Percentiles rank a stretch among this genome's conserved stretches.
phyloP scores from a whole-genome alignment of 2,329 filamentous ascomycete genomes.

The Periconia digitata region DNA sequence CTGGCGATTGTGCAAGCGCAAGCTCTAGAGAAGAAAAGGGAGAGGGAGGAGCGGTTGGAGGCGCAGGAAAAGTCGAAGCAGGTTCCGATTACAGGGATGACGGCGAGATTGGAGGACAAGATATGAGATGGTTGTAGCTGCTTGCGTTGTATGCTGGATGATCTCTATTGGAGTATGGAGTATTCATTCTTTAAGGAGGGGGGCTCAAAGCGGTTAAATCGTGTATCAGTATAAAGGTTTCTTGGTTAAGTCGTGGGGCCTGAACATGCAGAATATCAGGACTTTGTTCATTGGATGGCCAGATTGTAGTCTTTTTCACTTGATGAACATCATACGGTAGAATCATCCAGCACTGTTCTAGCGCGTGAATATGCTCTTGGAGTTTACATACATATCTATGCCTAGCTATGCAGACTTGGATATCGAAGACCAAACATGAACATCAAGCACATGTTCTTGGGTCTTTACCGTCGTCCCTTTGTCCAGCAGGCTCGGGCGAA shows the following conservation, averaged over 20 bases:
- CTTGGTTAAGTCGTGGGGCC: background rate
- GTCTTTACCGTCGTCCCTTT: background rate
- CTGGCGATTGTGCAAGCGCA: conserved; percentile 39
- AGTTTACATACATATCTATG: too few species aligned
- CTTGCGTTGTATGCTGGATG: background rate
- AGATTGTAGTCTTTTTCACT: background rate
- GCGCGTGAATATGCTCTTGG: too few species aligned
- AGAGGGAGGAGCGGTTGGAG: conserved; percentile 22
- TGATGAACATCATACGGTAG: too few species aligned
- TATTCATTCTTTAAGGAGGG: background rate
- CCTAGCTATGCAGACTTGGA: too few species aligned
- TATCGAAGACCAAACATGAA: too few species aligned
- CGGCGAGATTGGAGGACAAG: conserved; percentile 35
- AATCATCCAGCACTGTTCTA: too few species aligned
- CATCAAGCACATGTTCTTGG: background rate
- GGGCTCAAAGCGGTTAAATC: too few species aligned
- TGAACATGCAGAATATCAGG: background rate
- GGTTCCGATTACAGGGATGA: conserved; percentile 35
- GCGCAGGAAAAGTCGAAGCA: conserved; percentile 17
- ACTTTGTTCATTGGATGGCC: too few species aligned
- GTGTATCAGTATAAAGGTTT: background rate
- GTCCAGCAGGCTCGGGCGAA: background rate
- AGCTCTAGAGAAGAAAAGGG: conserved; percentile 18
- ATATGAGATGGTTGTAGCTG: conserved; percentile 13
- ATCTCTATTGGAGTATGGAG: background rate